These are phyloP conservation scores for Berberis vulgaris DNA, from an alignment of 164 flowering plant genomes.

Conservation along the genomic window DNA sequence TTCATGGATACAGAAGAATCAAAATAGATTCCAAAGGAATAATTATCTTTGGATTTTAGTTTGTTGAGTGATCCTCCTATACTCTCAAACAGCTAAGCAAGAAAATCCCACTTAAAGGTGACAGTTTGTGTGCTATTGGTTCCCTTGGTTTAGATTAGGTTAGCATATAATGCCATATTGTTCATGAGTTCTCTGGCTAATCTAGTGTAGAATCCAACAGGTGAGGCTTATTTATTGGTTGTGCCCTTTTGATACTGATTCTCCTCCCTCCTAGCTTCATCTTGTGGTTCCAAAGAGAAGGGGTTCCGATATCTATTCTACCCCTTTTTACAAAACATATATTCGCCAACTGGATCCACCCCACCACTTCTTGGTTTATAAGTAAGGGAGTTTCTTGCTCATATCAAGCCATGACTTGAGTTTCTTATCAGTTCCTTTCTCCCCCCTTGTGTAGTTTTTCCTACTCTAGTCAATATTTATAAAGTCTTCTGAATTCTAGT, in stretches of 20 bases:
- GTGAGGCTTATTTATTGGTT: not conserved
- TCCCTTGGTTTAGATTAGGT: not conserved
- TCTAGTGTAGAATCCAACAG: not conserved
- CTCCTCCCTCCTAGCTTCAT: slow-evolving; percentile 16
- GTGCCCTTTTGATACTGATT: slow-evolving; percentile 17
- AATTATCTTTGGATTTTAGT: not conserved
- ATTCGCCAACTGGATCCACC: slow-evolving; percentile 47
- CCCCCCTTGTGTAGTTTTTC: slow-evolving; percentile 10
- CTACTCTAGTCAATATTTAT: not conserved
- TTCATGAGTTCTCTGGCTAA: not conserved
- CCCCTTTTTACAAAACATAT: slow-evolving; percentile 13
- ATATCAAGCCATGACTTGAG: slow-evolving; percentile 1
- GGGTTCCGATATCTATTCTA: slow-evolving; percentile 19
- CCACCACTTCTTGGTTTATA: slow-evolving; percentile 7
- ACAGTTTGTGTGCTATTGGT: slow-evolving; percentile 2
- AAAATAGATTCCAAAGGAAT: not conserved
- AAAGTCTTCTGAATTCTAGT: too few species aligned
- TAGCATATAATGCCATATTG: not conserved
- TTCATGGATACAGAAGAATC: not conserved
- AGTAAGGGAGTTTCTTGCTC: not conserved
- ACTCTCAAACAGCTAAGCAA: not conserved
- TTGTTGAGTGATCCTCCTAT: not conserved
- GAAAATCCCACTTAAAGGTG: slow-evolving; percentile 2
- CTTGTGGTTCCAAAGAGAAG: slow-evolving; percentile 18
- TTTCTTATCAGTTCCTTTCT: slow-evolving; percentile 14